Percentiles rank a stretch among this genome's conserved stretches.
Conservation (phyloP, 2,329 filamentous ascomycete species). For the Bipolaris oryzae region DNA sequence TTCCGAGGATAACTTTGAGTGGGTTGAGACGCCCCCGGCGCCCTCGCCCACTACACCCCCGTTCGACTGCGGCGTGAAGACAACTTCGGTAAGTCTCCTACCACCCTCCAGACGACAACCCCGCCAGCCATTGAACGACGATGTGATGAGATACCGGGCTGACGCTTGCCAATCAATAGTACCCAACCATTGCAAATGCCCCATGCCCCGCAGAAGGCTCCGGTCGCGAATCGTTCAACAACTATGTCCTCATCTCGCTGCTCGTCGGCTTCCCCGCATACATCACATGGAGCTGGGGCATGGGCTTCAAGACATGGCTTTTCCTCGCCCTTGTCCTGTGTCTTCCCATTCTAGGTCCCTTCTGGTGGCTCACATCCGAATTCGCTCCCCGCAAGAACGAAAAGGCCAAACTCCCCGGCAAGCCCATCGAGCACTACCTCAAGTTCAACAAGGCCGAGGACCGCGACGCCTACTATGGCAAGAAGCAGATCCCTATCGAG, state of each 20-base stretch:
- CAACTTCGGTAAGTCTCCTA: conserved; percentile 60
- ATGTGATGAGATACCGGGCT: conserved; percentile 27
- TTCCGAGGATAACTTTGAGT: conserved; percentile 66
- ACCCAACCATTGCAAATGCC: conserved; percentile 88
- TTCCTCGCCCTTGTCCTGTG: conserved; percentile 82
- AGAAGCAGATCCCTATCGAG: conserved; percentile 84
- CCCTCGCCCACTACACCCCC: conserved; percentile 57
- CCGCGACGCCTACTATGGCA: conserved; percentile 72
- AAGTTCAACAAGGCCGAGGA: conserved; percentile 72
- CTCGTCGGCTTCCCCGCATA: conserved; percentile 76
- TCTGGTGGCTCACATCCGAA: conserved; percentile 80
- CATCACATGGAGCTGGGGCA: conserved; percentile 80
- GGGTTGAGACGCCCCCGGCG: conserved; percentile 67
- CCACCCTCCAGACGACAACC: conserved; percentile 19
- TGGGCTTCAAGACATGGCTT: conserved; percentile 83
- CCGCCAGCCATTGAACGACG: conserved; percentile 42
- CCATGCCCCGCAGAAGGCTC: conserved; percentile 89
- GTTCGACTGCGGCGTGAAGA: conserved; percentile 65
- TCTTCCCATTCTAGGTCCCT: conserved; percentile 78
- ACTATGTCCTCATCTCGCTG: conserved; percentile 73
- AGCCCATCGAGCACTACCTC: conserved; percentile 88
- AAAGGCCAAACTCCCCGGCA: conserved; percentile 84
- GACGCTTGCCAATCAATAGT: conserved; percentile 59
- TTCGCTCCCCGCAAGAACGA: conserved; percentile 90
- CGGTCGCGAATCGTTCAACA: conserved; percentile 86